Evolutionary conservation across 257 asterid genomes (phyloP).

Genomic region (Plantago ovata): DNA sequence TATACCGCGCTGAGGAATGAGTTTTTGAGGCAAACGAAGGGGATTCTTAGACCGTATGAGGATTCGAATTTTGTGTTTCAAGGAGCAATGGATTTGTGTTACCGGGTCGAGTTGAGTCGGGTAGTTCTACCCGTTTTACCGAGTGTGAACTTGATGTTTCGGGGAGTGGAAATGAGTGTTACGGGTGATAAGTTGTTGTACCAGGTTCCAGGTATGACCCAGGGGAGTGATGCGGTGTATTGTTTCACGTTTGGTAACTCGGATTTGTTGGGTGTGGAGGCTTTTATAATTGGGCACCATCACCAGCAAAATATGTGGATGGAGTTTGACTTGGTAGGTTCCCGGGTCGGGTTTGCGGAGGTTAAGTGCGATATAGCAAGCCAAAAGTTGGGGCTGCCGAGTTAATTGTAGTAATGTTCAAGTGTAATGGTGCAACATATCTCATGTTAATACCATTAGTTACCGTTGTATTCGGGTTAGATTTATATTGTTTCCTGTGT

Average conservation of each 20-base stretch:
- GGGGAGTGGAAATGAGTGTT: slow-evolving; percentile 75
- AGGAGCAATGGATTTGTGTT: slow-evolving; percentile 85
- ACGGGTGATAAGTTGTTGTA: slow-evolving; percentile 63
- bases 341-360: slow-evolving; percentile 69
- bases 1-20: slow-evolving; percentile 51
- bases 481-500: not conserved
- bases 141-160: slow-evolving; percentile 53
- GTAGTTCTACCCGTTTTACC: slow-evolving; percentile 43
- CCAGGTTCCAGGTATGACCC: slow-evolving; percentile 43
- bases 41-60: slow-evolving; percentile 30
- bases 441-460: slow-evolving; percentile 4
- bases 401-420: not conserved
- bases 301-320: slow-evolving; percentile 80
- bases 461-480: not conserved
- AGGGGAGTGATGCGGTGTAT: slow-evolving; percentile 42
- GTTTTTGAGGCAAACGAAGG: slow-evolving; percentile 48
- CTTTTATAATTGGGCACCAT: slow-evolving; percentile 75
- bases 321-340: slow-evolving; percentile 61
- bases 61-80: slow-evolving; percentile 65
- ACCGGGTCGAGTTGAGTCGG: slow-evolving; percentile 32
- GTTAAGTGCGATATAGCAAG: slow-evolving; percentile 64
- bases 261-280: slow-evolving; percentile 72
- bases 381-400: slow-evolving; percentile 40
- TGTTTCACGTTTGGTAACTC: slow-evolving; percentile 83
- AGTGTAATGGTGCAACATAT: not conserved